These are phyloP conservation scores for Aspergillus kassunensis DNA, from an alignment of 495 filamentous ascomycete species.

Conservation along the genomic window DNA sequence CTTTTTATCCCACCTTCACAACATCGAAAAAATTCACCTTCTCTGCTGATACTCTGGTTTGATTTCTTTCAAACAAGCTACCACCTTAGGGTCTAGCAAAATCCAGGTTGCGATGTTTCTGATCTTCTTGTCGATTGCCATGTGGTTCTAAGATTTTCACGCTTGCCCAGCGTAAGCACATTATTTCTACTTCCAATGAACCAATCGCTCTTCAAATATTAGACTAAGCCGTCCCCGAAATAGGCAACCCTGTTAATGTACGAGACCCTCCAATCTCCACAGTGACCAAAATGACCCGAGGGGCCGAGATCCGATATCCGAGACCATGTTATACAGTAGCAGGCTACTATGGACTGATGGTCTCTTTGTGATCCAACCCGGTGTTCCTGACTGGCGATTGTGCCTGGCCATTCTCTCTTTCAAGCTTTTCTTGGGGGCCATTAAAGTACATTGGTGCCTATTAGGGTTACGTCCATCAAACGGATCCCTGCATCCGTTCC, in stretches of 20 bases:
- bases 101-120: neutral
- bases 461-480: neutral
- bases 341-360: no score
- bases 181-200: neutral
- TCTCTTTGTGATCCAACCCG: neutral
- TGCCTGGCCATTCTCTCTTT: no score
- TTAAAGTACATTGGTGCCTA: neutral
- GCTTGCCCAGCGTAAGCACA: no score
- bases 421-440: neutral
- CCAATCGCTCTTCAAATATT: neutral
- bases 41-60: no score
- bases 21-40: neutral
- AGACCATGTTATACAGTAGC: neutral
- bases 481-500: no score
- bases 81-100: neutral
- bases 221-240: neutral
- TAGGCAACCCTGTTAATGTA: neutral
- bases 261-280: neutral
- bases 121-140: neutral
- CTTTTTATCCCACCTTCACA: neutral
- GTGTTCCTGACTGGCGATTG: no score
- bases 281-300: neutral
- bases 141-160: no score
- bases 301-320: neutral
- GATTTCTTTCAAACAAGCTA: neutral